Percentiles rank a stretch among this genome's conserved stretches.
Conservation (phyloP, 441 rosid genomes). For the Breynia disticha region DNA sequence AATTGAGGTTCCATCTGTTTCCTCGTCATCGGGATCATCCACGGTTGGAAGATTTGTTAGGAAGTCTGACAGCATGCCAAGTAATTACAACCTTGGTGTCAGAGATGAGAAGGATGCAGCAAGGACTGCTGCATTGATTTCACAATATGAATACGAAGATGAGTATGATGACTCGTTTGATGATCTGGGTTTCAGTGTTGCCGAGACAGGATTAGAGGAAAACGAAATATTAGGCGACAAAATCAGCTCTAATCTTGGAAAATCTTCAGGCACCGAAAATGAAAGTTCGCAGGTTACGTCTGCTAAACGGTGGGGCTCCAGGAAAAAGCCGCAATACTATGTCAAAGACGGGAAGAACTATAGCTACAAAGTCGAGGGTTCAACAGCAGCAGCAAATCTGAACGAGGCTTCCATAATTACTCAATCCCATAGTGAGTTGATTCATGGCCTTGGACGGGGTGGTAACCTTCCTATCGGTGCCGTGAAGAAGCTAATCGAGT, state of each 20-base stretch:
- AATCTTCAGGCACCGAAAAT: conserved; percentile 23
- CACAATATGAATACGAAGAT: conserved; percentile 87
- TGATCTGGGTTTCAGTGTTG: conserved; percentile 74
- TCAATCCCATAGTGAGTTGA: conserved; percentile 53
- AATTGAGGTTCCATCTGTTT: conserved; percentile 26
- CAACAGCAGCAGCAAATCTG: conserved; percentile 71
- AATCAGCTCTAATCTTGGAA: conserved; percentile 23
- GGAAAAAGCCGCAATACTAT: conserved; percentile 66
- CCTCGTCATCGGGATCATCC: conserved; percentile 52
- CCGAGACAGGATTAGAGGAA: conserved; percentile 63
- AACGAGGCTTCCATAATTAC: conserved; percentile 58
- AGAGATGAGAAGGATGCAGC: conserved; percentile 41
- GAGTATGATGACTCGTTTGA: conserved; percentile 97
- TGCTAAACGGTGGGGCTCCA: conserved; percentile 69
- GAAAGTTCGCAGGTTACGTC: conserved; percentile 24
- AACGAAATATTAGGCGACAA: conserved; percentile 43
- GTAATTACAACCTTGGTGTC: conserved; percentile 35
- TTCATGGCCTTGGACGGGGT: conserved; percentile 83
- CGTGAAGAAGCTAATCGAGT: conserved; percentile 47
- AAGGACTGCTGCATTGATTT: conserved; percentile 44
- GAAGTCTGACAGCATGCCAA: conserved; percentile 49
- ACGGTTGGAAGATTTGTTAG: conserved; percentile 67
- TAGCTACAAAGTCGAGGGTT: conserved; percentile 85
- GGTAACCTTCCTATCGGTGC: conserved; percentile 85
- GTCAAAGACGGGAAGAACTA: conserved; percentile 96